Percentiles rank a stretch among this genome's conserved stretches.
These are phyloP conservation scores for Boletus patriciae DNA, from an alignment of 768 basidiomycete genomes.

Conservation along the genomic window DNA sequence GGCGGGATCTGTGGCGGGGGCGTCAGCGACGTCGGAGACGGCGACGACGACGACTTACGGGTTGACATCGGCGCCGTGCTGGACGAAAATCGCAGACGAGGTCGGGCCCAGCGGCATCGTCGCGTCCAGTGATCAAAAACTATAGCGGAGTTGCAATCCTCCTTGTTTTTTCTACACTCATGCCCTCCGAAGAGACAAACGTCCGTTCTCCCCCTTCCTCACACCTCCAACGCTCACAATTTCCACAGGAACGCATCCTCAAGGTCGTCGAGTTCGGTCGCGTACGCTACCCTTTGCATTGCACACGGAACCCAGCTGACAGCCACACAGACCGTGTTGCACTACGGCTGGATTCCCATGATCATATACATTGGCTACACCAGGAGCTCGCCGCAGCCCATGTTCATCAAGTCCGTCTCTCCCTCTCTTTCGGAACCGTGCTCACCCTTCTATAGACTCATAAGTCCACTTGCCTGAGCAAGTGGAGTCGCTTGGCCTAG, in stretches of 20 bases:
- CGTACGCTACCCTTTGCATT: conserved; percentile 47
- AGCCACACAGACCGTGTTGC: conserved; percentile 69
- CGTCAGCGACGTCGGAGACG: background rate
- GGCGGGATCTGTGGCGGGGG: conserved; percentile 53
- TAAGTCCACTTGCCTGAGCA: conserved; percentile 88
- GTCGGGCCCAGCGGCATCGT: conserved; percentile 51
- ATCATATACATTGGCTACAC: conserved; percentile 96
- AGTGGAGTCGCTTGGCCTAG: conserved; percentile 2
- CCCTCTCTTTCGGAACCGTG: background rate
- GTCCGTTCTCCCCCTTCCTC: conserved; percentile 38
- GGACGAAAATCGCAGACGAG: conserved; percentile 47
- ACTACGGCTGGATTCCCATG: conserved; percentile 95
- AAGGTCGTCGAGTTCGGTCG: conserved; percentile 80
- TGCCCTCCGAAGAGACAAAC: conserved; percentile 93
- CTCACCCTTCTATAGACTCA: conserved; percentile 56
- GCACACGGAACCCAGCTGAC: conserved; percentile 1
- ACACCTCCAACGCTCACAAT: background rate
- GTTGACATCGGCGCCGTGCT: conserved; percentile 33
- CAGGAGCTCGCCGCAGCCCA: conserved; percentile 89
- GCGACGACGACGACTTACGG: conserved; percentile 31
- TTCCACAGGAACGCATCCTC: conserved; percentile 65
- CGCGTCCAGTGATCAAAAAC: conserved; percentile 11
- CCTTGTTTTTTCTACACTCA: conserved; percentile 32
- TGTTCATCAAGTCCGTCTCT: conserved; percentile 88
- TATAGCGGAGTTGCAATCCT: conserved; percentile 35